Percentiles rank a stretch among this genome's conserved stretches.
phyloP scores from a whole-genome alignment of 1,284 basidiomycete genomes.

The Ustilago xerochloae region DNA sequence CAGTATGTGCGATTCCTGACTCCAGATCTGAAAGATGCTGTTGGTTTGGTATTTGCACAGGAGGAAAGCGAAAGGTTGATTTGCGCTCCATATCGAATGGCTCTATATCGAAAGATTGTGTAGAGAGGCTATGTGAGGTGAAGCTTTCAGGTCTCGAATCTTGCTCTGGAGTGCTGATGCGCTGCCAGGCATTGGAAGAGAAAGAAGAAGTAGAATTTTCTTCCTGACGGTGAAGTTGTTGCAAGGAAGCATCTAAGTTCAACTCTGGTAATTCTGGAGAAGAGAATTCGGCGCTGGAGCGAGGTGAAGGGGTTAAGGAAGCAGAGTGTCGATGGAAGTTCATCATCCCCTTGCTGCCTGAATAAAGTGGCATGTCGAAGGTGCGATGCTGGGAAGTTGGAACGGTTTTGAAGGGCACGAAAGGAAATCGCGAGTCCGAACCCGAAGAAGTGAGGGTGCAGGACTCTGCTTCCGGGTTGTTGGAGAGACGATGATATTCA shows the following conservation, averaged over 20 bases:
- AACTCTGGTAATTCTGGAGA: slow-evolving; percentile 36
- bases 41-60: not conserved
- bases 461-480: too few relatives aligned
- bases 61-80: slow-evolving; percentile 11
- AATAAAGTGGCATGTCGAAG: too few relatives aligned
- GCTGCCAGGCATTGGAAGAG: slow-evolving; percentile 12
- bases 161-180: not conserved
- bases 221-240: slow-evolving; percentile 22
- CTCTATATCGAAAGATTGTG: not conserved
- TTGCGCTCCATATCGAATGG: not conserved
- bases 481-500: too few relatives aligned
- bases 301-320: not conserved
- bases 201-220: slow-evolving; percentile 13
- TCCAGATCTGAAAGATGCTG: not conserved
- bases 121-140: not conserved
- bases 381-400: too few relatives aligned
- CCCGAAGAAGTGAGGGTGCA: too few relatives aligned
- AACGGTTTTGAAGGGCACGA: too few relatives aligned
- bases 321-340: not conserved
- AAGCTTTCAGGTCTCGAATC: not conserved
- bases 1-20: not conserved
- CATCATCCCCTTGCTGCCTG: too few relatives aligned
- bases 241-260: slow-evolving; percentile 31
- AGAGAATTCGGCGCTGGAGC: slow-evolving; percentile 15
- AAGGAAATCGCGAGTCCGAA: too few relatives aligned